phyloP scores from a whole-genome alignment of 257 asterid genomes.

The Capsicum rhomboideum region DNA sequence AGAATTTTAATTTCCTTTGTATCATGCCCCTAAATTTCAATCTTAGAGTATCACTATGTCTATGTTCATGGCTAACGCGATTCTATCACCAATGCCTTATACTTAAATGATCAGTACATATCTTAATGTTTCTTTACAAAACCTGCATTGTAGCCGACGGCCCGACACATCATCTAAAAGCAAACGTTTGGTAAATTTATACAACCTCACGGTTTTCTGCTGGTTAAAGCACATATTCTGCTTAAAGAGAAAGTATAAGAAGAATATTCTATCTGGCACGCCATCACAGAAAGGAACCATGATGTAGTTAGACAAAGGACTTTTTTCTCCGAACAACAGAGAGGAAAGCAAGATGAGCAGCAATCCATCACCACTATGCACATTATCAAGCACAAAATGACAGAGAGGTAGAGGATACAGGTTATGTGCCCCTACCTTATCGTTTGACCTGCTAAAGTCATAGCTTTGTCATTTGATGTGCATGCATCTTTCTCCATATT shows the following conservation, averaged over 20 bases:
- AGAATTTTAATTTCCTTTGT: background rate
- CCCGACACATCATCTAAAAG: background rate
- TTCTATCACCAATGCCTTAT: background rate
- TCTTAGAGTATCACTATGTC: background rate
- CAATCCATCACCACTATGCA: background rate
- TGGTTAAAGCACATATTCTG: background rate
- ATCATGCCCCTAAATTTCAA: background rate
- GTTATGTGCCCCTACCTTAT: constrained; percentile 44
- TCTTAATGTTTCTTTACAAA: background rate
- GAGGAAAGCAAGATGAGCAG: background rate
- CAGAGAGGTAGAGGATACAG: background rate
- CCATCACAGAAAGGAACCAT: background rate
- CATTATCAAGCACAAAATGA: background rate
- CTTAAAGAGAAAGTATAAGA: background rate
- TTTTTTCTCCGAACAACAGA: background rate
- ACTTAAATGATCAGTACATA: background rate
- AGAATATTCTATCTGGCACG: background rate
- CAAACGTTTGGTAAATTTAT: background rate
- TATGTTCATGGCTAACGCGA: background rate
- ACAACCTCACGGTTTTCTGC: background rate
- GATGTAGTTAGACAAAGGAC: background rate
- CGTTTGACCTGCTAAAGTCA: constrained; percentile 38
- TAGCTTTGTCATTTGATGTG: constrained; percentile 44
- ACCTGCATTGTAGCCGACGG: background rate
- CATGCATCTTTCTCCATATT: constrained; percentile 33